A percentile compares a stretch with the other conserved stretches of the same genome.
Conservation (phyloP, 106 monocot species). For the Dendrobium chrysotoxum region DNA sequence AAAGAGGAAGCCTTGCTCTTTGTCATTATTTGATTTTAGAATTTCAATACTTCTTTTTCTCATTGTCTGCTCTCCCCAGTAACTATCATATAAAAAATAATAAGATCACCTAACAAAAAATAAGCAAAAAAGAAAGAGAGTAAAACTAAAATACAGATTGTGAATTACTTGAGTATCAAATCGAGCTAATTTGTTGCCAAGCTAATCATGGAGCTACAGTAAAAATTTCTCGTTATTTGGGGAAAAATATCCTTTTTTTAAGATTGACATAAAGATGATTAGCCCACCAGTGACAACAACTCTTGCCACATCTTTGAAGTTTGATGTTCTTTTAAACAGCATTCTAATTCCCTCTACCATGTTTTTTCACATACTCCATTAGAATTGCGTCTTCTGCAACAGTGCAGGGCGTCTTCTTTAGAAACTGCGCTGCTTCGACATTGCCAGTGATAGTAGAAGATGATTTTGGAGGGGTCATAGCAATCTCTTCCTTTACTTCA, state of each 20-base stretch:
- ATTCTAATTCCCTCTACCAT: constrained; percentile 78
- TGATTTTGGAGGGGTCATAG: not conserved
- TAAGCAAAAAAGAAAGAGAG: not conserved
- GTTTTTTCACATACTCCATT: constrained; percentile 43
- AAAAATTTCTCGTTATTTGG: constrained; percentile 42
- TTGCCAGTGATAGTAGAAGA: not conserved
- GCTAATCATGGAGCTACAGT: constrained; percentile 41
- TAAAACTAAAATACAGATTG: not conserved
- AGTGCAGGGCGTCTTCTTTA: constrained; percentile 63
- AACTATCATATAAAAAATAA: constrained; percentile 8
- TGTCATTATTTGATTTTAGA: constrained; percentile 50
- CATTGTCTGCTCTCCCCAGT: constrained; percentile 68
- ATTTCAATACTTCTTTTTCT: constrained; percentile 80
- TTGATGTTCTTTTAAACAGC: constrained; percentile 51
- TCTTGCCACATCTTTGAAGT: constrained; percentile 66
- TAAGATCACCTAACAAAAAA: too few relatives aligned
- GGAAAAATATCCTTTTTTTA: constrained; percentile 61
- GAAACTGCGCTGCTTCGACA: constrained; percentile 35
- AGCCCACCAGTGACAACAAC: constrained; percentile 66
- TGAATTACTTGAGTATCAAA: constrained; percentile 37
- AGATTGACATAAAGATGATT: constrained; percentile 55
- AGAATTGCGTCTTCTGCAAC: constrained; percentile 64
- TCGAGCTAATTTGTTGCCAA: constrained; percentile 75
- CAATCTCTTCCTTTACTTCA: not conserved
- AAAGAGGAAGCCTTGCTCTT: constrained; percentile 44